These are phyloP conservation scores for Pseudonitzschia multistriata DNA, from an alignment of 108 stramenopile species.

Conservation along the genomic window DNA sequence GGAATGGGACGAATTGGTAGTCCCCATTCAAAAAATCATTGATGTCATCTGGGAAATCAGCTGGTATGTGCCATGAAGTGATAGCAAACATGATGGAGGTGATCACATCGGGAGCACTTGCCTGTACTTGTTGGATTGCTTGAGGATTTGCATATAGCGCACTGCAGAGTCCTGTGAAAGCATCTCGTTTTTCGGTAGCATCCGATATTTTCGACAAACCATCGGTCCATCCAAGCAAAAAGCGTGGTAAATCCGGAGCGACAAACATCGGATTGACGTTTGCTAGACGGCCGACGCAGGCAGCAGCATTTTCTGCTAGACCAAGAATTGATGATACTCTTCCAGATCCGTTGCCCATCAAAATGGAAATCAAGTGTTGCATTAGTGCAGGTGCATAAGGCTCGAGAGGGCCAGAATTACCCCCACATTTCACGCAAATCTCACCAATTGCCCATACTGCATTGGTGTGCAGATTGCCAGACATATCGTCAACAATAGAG, in stretches of 20 bases:
- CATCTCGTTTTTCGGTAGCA: slow-evolving; percentile 68
- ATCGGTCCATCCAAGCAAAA: slow-evolving; percentile 78
- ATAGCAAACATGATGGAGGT: slow-evolving; percentile 70
- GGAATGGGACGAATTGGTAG: slow-evolving; percentile 66
- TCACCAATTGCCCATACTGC: slow-evolving; percentile 93
- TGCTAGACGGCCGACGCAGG: slow-evolving; percentile 84
- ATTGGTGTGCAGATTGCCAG: slow-evolving; percentile 81
- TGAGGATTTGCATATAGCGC: slow-evolving; percentile 76
- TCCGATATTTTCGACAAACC: slow-evolving; percentile 72
- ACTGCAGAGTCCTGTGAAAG: slow-evolving; percentile 67
- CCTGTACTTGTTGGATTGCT: slow-evolving; percentile 50
- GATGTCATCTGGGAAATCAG: slow-evolving; percentile 22
- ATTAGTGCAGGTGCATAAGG: slow-evolving; percentile 64
- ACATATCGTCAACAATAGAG: slow-evolving; percentile 32
- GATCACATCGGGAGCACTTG: slow-evolving; percentile 46
- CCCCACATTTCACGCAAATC: slow-evolving; percentile 77
- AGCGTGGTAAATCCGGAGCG: slow-evolving; percentile 79
- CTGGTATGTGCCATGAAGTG: slow-evolving; percentile 70
- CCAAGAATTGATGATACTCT: slow-evolving; percentile 53
- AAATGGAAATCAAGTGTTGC: slow-evolving; percentile 64
- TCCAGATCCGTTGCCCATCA: slow-evolving; percentile 76
- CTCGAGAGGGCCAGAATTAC: slow-evolving; percentile 56
- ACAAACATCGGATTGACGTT: slow-evolving; percentile 77
- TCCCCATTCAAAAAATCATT: slow-evolving; percentile 36
- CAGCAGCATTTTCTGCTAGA: slow-evolving; percentile 85